Percentiles rank a stretch among this genome's conserved stretches.
Evolutionary conservation across 805 yeast species (phyloP).

Genomic region (Candida golubevii): DNA sequence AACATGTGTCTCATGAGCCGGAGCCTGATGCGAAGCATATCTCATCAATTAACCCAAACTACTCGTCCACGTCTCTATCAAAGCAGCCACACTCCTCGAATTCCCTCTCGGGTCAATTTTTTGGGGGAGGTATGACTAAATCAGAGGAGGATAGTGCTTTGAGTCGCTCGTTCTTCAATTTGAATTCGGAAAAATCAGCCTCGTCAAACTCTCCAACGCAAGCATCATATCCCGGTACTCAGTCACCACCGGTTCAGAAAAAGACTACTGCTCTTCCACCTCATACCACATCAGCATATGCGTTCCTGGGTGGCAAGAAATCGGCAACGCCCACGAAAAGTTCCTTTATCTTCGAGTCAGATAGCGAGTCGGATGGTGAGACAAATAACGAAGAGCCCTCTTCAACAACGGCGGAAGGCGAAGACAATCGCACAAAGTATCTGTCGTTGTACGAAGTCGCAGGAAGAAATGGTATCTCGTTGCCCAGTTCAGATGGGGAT

Average conservation of each 20-base stretch:
- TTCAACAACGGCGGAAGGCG: conserved; percentile 4
- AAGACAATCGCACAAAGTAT: conserved; percentile 28
- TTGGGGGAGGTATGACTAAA: conserved; percentile 24
- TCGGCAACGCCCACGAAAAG: conserved; percentile 11
- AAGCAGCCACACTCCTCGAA: conserved; percentile 40
- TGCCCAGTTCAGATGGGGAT: conserved; percentile 25
- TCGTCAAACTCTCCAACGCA: conserved; percentile 2
- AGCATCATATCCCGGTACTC: conserved; percentile 10
- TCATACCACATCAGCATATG: conserved; percentile 39
- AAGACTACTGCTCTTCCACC: conserved; percentile 42
- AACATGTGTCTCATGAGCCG: conserved; percentile 15
- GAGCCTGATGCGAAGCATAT: conserved; percentile 26
- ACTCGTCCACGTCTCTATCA: conserved; percentile 34
- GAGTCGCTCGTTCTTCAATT: conserved; percentile 14
- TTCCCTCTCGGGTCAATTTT: conserved; percentile 37
- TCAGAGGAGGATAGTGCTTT: conserved; percentile 7
- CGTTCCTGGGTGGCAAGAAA: conserved; percentile 29
- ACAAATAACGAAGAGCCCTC: conserved; percentile 18
- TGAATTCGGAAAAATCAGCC: conserved; percentile 5
- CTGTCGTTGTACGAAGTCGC: conserved; percentile 51
- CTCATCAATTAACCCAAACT: conserved; percentile 29
- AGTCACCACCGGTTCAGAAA: conserved; percentile 23
- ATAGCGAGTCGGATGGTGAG: conserved; percentile 34
- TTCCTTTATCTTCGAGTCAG: conserved; percentile 37
- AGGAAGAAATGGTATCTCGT: conserved; percentile 36